Conservation (phyloP, 1,284 basidiomycete genomes). For the Wallemia hederae region DNA sequence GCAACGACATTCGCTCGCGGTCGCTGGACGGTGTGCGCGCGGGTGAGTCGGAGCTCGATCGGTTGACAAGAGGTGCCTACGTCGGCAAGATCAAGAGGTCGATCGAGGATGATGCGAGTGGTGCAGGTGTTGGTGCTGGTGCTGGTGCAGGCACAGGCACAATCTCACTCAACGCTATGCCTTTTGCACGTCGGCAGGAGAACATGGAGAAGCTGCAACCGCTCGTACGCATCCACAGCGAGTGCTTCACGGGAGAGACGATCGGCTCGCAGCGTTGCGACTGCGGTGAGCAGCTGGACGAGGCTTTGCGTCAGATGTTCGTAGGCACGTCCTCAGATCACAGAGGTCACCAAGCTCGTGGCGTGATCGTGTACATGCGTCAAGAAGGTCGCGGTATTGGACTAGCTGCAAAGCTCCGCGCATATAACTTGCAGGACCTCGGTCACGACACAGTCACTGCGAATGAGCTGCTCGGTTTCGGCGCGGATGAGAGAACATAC, state of each 20-base stretch:
- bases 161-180: neutral
- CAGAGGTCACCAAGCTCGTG: constrained; percentile 23
- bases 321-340: constrained; percentile 18
- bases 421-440: constrained; percentile 93
- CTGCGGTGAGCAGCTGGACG: constrained; percentile 93
- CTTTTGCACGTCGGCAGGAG: constrained; percentile 1
- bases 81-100: constrained; percentile 32
- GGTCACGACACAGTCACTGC: constrained; percentile 95
- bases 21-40: constrained; percentile 49
- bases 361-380: constrained; percentile 85
- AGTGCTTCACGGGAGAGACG: constrained; percentile 96
- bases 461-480: constrained; percentile 78
- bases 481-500: constrained; percentile 80
- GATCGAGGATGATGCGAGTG: neutral
- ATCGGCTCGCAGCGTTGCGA: constrained; percentile 96
- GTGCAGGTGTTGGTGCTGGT: neutral
- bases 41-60: constrained; percentile 71
- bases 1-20: constrained; percentile 35
- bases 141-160: too few relatives aligned
- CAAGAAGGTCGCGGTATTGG: constrained; percentile 99
- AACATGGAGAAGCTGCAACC: constrained; percentile 22
- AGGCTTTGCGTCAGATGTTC: constrained; percentile 73
- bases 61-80: constrained; percentile 79
- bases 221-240: constrained; percentile 82
- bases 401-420: constrained; percentile 75